Evolutionary conservation across 192 early-diverging fungal genomes (phyloP).

Genomic region (Funneliformis geosporum): DNA sequence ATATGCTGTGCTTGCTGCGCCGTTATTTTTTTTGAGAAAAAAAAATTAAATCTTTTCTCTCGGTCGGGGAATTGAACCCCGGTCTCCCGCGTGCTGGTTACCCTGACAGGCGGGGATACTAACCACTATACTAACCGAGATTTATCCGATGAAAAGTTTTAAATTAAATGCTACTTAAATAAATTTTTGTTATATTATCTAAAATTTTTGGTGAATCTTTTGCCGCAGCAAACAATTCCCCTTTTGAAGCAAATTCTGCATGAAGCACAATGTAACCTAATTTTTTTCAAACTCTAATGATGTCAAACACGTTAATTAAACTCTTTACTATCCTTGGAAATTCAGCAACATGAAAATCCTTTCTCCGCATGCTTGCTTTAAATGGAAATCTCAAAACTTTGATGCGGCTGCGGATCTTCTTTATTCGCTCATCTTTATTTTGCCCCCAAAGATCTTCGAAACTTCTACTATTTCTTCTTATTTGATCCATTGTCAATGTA

Average conservation of each 20-base stretch:
- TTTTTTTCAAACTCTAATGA: neutral
- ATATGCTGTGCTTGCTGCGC: no score
- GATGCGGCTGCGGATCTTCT: neutral
- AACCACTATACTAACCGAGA: constrained; percentile 1
- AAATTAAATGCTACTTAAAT: neutral
- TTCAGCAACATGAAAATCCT: neutral
- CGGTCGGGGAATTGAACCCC: neutral
- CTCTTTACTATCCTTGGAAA: neutral
- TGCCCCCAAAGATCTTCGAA: neutral
- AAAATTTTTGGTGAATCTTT: no score
- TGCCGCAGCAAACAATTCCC: no score
- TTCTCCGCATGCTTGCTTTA: neutral
- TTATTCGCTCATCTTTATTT: neutral
- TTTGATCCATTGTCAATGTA: no score
- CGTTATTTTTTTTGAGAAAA: neutral
- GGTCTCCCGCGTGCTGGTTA: neutral
- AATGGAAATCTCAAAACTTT: neutral
- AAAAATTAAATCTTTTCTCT: neutral
- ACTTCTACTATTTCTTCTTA: no score
- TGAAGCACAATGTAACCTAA: no score
- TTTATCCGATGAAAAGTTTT: neutral
- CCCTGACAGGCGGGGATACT: neutral
- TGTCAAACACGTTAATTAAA: neutral
- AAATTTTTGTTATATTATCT: neutral
- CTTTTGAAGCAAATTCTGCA: no score